phyloP scores from a whole-genome alignment of 2,329 filamentous ascomycete genomes.

The Westerdykella sp. region DNA sequence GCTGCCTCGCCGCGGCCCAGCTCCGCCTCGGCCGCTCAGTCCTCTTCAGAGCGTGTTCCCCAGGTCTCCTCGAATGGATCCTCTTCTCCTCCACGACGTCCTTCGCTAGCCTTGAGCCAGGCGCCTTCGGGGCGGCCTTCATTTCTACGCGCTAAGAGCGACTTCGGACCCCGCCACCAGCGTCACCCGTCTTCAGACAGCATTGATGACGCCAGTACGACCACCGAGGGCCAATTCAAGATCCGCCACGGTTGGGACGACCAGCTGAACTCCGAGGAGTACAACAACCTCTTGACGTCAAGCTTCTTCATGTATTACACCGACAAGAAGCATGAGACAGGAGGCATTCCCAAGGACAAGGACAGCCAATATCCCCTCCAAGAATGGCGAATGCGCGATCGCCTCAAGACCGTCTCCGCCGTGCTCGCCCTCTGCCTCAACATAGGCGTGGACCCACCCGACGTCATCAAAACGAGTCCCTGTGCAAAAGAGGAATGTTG shows the following conservation, averaged over 20 bases:
- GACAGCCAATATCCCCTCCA: constrained; percentile 56
- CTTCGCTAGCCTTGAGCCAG: no score
- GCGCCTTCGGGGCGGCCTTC: constrained; percentile 25
- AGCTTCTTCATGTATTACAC: constrained; percentile 99
- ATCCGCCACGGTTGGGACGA: constrained; percentile 87
- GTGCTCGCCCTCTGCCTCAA: constrained; percentile 92
- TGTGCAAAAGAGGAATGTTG: constrained; percentile 93
- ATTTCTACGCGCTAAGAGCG: constrained; percentile 53
- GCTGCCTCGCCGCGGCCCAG: constrained; percentile 19
- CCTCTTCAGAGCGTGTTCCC: constrained; percentile 8
- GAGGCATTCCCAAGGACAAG: constrained; percentile 69
- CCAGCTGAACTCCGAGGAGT: constrained; percentile 85
- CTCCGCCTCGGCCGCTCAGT: constrained; percentile 20
- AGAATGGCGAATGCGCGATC: constrained; percentile 96
- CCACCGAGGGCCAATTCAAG: constrained; percentile 47
- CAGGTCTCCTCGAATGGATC: constrained; percentile 10
- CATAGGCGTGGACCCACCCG: constrained; percentile 93
- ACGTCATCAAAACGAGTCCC: constrained; percentile 91
- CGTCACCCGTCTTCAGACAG: constrained; percentile 17
- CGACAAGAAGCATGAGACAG: constrained; percentile 94
- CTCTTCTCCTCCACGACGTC: no score
- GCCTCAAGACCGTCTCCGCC: constrained; percentile 92
- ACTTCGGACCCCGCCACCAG: constrained; percentile 48
- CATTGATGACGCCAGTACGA: constrained; percentile 37
- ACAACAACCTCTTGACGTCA: constrained; percentile 78